Base-by-base conservation (phyloP, 257 asterid genomes). In the Rhazya stricta region DNA sequence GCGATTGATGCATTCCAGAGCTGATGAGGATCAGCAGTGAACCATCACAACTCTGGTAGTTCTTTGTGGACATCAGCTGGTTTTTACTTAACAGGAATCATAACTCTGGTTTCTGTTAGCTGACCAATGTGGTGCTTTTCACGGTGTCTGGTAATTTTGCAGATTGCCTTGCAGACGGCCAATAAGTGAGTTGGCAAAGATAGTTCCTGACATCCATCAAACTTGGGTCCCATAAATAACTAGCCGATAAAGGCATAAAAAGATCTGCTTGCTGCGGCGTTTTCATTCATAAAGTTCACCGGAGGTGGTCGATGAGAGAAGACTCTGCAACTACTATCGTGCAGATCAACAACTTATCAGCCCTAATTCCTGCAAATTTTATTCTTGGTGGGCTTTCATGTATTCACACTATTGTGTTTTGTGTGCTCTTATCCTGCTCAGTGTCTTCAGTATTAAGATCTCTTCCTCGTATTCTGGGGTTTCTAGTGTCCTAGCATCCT, bases 1-100 rank as follows among this genome's bases (percentile, higher is more conserved):
- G 69, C 87, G 94, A 79, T 81, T 91, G 81, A 83, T 84, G 53
- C 89, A 86, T 50, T 79, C 86, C 27, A 56, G 83, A 45, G 82
- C 85, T 11, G 85, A 85, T 70, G 87, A 82, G 71, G 85, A 83
- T 77, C 85, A 74, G 74, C 83, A 76, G 39, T 74, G 79, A 76
- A 48, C 69, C 12, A 27, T 42, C 57, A 30, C 60, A 74, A 74
- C 77, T 60, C 77, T 34, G 74, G 82, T 73, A 72, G 78, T 67
- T 78, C 25, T n/a, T 45, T 34, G 66, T 66, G 65, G 51, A 67
- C 65, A 36, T 19, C 67, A 62, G 62, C 51, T 67, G 50, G 32
- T 56, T 50, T 25, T 42, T 58, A 74, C 39, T 73, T 39, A 8
- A 42, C 61, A 39, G 67, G 68, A 37, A 65, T 65, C 70, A 21